Percentiles rank a stretch among this genome's conserved stretches.
phyloP scores from a whole-genome alignment of 768 basidiomycete species.

The Serendipita vermifera region DNA sequence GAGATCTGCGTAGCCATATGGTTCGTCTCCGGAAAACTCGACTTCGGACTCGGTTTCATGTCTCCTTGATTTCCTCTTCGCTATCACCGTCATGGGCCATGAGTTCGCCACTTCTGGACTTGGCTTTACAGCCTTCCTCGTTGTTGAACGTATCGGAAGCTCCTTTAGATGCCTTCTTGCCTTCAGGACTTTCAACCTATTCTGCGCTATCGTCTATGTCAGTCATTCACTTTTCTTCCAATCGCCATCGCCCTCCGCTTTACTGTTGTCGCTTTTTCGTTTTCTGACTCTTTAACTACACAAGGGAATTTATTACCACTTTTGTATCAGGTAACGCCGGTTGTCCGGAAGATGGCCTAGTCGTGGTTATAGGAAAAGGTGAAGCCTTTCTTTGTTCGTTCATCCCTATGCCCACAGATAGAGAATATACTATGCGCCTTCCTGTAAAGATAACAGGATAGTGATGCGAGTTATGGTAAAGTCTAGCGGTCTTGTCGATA shows the following conservation, averaged over 20 bases:
- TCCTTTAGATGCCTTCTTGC: no score
- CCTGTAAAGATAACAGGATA: no score
- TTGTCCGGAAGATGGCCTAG: slow-evolving; percentile 90
- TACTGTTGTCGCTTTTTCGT: slow-evolving; percentile 17
- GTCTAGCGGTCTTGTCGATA: no score
- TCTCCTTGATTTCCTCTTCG: slow-evolving; percentile 10
- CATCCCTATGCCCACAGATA: no score
- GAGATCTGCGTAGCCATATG: slow-evolving; percentile 16
- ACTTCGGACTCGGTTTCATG: slow-evolving; percentile 15
- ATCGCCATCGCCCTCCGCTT: slow-evolving; percentile 17
- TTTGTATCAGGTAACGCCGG: slow-evolving; percentile 53
- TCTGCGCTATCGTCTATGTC: slow-evolving; percentile 18
- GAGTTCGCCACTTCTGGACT: no score
- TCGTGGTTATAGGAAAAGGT: slow-evolving; percentile 68
- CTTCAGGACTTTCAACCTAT: slow-evolving; percentile 15
- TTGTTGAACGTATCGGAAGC: no score
- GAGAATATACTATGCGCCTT: no score
- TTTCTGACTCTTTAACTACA: not conserved
- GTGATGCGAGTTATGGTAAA: no score
- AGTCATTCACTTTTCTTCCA: slow-evolving; percentile 14
- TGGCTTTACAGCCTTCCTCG: no score
- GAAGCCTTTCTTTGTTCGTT: no score
- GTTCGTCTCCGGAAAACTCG: slow-evolving; percentile 14
- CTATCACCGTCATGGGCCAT: not conserved
- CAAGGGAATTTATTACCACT: not conserved